These are phyloP conservation scores for Fraxinus dipetala DNA, from an alignment of 305 asterid species.

Conservation along the genomic window DNA sequence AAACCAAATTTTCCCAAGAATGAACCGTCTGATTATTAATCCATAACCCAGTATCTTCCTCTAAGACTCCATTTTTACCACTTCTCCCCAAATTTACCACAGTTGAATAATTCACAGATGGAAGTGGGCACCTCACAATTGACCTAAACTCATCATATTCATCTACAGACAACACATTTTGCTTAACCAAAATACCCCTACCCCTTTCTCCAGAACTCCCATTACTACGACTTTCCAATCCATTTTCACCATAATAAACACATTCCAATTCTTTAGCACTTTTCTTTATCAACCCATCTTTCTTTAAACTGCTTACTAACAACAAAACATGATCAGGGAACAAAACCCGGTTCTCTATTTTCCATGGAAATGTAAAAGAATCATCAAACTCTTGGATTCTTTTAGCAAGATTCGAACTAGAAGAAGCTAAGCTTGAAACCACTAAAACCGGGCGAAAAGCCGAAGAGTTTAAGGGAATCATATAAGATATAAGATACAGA, in stretches of 20 bases:
- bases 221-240: neutral
- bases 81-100: constrained; percentile 38
- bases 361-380: constrained; percentile 29
- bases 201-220: constrained; percentile 9
- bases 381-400: constrained; percentile 40
- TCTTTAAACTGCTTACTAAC: constrained; percentile 32
- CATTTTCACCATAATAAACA: constrained; percentile 35
- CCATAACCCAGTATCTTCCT: constrained; percentile 28
- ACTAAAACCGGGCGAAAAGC: constrained; percentile 63
- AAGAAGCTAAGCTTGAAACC: constrained; percentile 61
- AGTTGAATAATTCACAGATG: constrained; percentile 47
- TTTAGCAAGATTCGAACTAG: constrained; percentile 31
- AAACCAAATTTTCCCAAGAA: constrained; percentile 67
- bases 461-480: constrained; percentile 45
- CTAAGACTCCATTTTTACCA: constrained; percentile 32
- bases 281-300: constrained; percentile 19
- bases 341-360: constrained; percentile 63
- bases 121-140: constrained; percentile 70
- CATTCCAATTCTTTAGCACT: constrained; percentile 48
- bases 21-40: constrained; percentile 32
- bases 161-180: constrained; percentile 56
- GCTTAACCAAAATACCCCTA: constrained; percentile 26
- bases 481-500: constrained; percentile 44
- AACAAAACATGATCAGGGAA: constrained; percentile 77
- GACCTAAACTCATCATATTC: constrained; percentile 63